Evolutionary conservation across 1,284 basidiomycete genomes (phyloP).

Genomic region (Moesziomyces antarcticus): DNA sequence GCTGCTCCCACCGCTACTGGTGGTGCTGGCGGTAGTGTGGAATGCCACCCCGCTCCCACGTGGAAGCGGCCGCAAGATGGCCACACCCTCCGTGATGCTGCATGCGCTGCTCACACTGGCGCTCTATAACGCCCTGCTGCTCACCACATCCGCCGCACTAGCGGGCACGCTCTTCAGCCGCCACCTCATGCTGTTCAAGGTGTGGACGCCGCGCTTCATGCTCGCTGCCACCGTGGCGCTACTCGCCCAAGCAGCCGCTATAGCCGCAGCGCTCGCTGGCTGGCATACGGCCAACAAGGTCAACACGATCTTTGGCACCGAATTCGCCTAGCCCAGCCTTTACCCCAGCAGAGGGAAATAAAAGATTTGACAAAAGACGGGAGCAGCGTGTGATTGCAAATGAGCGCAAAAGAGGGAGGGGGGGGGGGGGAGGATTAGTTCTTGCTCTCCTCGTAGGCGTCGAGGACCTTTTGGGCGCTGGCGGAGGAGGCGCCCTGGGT

Average conservation of each 20-base stretch:
- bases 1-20: constrained; percentile 74
- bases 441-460: constrained; percentile 34
- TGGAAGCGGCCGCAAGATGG: constrained; percentile 20
- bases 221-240: constrained; percentile 73
- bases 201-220: constrained; percentile 96
- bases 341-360: background rate
- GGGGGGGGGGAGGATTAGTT: background rate
- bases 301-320: constrained; percentile 43
- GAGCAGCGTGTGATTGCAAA: background rate
- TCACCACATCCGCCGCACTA: constrained; percentile 70
- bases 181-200: constrained; percentile 99
- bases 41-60: constrained; percentile 76
- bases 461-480: constrained; percentile 28
- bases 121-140: constrained; percentile 77
- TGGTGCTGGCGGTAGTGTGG: constrained; percentile 85
- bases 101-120: constrained; percentile 75
- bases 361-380: background rate
- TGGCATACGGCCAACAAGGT: constrained; percentile 52
- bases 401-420: too few relatives aligned
- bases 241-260: constrained; percentile 69
- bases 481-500: background rate
- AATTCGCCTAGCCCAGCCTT: constrained; percentile 23
- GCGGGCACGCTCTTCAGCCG: constrained; percentile 80
- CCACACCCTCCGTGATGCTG: constrained; percentile 56
- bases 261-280: constrained; percentile 59